Percentiles rank a stretch among this genome's conserved stretches.
phyloP scores from a whole-genome alignment of 83 land plant species.

The Picea engelmannii region DNA sequence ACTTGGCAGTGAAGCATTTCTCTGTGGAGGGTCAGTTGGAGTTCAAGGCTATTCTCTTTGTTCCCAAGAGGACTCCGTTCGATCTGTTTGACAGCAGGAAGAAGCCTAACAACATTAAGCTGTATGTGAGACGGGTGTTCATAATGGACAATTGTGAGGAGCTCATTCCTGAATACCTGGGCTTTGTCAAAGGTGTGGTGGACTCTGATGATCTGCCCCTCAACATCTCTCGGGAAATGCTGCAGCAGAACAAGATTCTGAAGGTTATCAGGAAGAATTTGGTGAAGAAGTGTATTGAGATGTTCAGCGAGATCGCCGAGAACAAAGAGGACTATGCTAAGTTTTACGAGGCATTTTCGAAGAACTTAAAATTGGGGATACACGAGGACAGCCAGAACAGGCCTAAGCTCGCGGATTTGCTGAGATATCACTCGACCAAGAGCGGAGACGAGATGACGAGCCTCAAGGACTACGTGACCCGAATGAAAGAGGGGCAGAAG shows the following conservation, averaged over 20 bases:
- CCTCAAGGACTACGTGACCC: conserved; percentile 68
- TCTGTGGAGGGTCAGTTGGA: conserved; percentile 88
- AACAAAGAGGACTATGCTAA: conserved; percentile 78
- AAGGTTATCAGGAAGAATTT: conserved; percentile 40
- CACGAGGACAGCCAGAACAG: conserved; percentile 81
- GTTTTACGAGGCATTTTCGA: conserved; percentile 74
- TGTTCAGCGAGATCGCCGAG: conserved; percentile 73
- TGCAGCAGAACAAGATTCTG: conserved; percentile 80
- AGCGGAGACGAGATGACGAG: conserved; percentile 73
- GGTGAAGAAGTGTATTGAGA: conserved; percentile 30
- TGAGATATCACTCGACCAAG: conserved; percentile 64
- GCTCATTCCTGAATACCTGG: conserved; percentile 27
- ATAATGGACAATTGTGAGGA: conserved; percentile 32
- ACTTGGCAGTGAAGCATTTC: conserved; percentile 79
- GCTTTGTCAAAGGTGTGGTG: conserved; percentile 77
- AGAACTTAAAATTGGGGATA: conserved; percentile 71
- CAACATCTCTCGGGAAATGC: conserved; percentile 31
- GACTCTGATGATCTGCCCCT: conserved; percentile 71
- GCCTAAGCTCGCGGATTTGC: conserved; percentile 57
- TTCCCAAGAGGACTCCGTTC: conserved; percentile 77
- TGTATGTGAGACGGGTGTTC: conserved; percentile 49
- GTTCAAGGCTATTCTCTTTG: conserved; percentile 77
- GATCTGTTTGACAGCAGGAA: conserved; percentile 79
- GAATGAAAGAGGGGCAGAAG: conserved; percentile 74
- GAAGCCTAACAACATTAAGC: conserved; percentile 85